Evolutionary conservation across 768 basidiomycete genomes (phyloP), one percentile per base, ranked within the genome.

Genomic region (Coprinellus aureogranulatus): DNA sequence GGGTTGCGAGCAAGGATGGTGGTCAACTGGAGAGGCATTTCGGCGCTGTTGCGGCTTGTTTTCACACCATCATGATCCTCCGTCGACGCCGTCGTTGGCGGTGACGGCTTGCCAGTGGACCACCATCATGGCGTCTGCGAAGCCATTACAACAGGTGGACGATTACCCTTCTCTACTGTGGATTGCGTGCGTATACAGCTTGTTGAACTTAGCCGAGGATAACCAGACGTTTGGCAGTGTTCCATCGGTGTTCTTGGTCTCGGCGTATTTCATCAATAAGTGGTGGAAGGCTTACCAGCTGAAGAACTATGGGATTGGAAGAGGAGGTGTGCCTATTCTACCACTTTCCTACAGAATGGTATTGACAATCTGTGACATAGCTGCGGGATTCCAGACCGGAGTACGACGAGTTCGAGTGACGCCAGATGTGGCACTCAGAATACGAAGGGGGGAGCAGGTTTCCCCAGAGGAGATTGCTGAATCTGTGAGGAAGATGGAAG

Each of bases 341-440:
- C 26, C 20, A 26, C 4, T 37, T 6, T 39, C 28, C 27, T 10
- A n/a, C 25, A 16, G 14, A 2, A 25, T n/a, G n/a, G n/a, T n/a
- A n/a, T n/a, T n/a, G n/a, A n/a, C n/a, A 42, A 22, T 25, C 23
- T 48, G 42, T 6, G 39, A 58, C 11, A n/a, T 49, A 82, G 81
- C 82, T 1, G 76, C 77, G 2, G 82, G 82, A 6, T 84, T 84
- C 65, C 81, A 83, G 65, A 84, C 82, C 0, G 77, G 75, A 53
- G 81, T 84, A 40, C 72, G 73, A 39, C 70, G 71, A 37, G 71
- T 84, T 23, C 80, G 77, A 23, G 73, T 84, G 52, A 80, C 82
- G 2, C 81, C 82, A 3, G 82, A 82, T 63, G 80, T 84, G 41
- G 81, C 81, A 23, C 81, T 77, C 4, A 79, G 82, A 12, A 69